Conservation (phyloP, 352 stramenopile species). For the Pythium biforme region DNA sequence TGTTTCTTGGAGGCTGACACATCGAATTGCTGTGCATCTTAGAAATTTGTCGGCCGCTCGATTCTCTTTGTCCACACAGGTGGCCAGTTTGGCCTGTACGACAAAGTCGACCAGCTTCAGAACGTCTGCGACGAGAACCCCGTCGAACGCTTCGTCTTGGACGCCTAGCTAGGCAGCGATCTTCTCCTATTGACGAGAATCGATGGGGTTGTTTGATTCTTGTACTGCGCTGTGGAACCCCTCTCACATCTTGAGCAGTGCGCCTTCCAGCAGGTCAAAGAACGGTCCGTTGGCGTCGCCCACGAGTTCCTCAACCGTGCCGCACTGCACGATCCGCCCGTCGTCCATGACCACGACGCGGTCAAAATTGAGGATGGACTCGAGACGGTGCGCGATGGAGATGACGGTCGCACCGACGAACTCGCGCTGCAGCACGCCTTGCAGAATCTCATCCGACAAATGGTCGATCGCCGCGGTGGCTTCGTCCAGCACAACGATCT, state of each 20-base stretch:
- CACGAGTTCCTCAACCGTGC: conserved; percentile 22
- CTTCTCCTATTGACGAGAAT: no score
- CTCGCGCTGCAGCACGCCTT: conserved; percentile 70
- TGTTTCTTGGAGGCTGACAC: not conserved
- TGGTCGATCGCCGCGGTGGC: conserved; percentile 39
- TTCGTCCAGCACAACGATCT: conserved; percentile 42
- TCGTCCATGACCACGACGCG: conserved; percentile 84
- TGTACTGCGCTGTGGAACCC: no score
- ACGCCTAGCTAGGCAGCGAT: conserved; percentile 16
- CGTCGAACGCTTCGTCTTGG: conserved; percentile 62
- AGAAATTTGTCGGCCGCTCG: conserved; percentile 81
- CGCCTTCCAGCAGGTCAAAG: conserved; percentile 25
- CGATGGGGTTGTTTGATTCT: no score
- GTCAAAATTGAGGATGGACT: conserved; percentile 91
- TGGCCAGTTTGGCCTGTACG: conserved; percentile 89
- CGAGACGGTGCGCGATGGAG: conserved; percentile 91
- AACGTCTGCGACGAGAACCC: conserved; percentile 45
- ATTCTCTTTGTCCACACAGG: conserved; percentile 93
- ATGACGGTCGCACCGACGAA: conserved; percentile 86
- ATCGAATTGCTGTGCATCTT: not conserved
- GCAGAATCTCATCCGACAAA: conserved; percentile 49
- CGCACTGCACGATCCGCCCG: conserved; percentile 49
- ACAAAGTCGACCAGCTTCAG: conserved; percentile 85
- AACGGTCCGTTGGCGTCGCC: conserved; percentile 20
- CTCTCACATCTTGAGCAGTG: conserved; percentile 17